Evolutionary conservation across 2,329 filamentous ascomycete genomes (phyloP), one percentile per base, ranked within the genome.

Genomic region (Colletotrichum eleusines): DNA sequence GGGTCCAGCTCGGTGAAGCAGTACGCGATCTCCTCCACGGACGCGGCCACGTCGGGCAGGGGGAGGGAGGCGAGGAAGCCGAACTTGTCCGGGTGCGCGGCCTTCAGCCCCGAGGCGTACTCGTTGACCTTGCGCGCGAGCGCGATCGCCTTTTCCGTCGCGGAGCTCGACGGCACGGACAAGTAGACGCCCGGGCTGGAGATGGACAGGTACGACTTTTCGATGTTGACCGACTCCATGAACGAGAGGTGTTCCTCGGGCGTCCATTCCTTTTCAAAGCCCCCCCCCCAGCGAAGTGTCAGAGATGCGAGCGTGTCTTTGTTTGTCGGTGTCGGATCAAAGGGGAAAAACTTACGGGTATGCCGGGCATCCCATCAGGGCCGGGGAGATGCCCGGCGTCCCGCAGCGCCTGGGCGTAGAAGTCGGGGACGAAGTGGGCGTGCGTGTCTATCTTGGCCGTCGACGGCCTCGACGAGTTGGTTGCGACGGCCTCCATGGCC

Each of bases 41-140:
- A 79, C 3, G 81, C 82, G 1, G 82, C 74, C 0, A 88, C 80
- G 73, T 87, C 82, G 0, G 87, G 86, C 0, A 89, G 75, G 0
- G 87, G 87, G 4, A 89, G 77, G 1, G 83, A 83, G 0, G 87
- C 87, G 76, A 86, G 89, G 76, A 84, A 88, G 0, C 85, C 84
- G 64, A 89, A 74, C 7, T 69, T 63, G 11, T 72, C 54, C 3
- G 76, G 75, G 31, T 76, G 44, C 26, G n/a, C 31, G 20, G 48
- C 63, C 6, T 75, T 76, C 1, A 76, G n/a, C 3, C 59, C 35
- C 0, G 76, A 72, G 8, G 69, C 75, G 23, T 74, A 76, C 31
- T 72, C 42, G 53, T 77, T 77, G 33, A 74, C 70, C 31, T 60
- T 33, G 2, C 76, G 74, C 4, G 76, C 73, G 1, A 77, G 59